Evolutionary conservation across 1,284 basidiomycete species (phyloP).

Genomic region (Pterulicium gracile): DNA sequence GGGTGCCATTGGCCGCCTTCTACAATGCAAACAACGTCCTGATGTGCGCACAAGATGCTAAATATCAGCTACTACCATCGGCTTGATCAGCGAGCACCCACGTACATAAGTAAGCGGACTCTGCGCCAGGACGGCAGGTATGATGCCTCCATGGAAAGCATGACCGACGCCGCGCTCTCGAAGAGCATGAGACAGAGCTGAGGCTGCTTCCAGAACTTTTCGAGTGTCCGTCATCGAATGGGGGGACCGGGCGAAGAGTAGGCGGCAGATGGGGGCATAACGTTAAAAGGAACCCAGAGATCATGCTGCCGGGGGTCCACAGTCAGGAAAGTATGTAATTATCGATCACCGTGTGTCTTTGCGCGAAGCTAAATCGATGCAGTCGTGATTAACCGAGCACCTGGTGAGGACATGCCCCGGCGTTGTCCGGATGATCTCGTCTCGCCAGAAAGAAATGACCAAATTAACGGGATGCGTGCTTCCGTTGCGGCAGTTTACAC

Average conservation of each 20-base stretch:
- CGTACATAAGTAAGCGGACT: conserved; percentile 35
- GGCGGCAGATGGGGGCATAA: background rate
- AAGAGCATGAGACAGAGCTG: conserved; percentile 33
- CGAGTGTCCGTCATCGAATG: conserved; percentile 34
- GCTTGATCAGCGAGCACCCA: too few relatives aligned
- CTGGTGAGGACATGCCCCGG: background rate
- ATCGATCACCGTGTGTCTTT: background rate
- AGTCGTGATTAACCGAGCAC: background rate
- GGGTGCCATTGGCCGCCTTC: conserved; percentile 41
- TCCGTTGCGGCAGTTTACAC: too few relatives aligned
- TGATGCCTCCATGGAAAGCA: conserved; percentile 41
- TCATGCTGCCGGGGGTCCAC: conserved; percentile 10
- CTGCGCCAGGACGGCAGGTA: conserved; percentile 38
- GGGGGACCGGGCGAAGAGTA: conserved; percentile 1
- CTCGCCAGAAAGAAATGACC: too few relatives aligned
- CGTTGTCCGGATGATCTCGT: background rate
- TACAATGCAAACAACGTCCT: conserved; percentile 51
- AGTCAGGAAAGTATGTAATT: conserved; percentile 11
- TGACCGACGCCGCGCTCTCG: conserved; percentile 31
- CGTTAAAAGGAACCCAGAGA: background rate
- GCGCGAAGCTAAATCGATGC: background rate
- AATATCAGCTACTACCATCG: background rate
- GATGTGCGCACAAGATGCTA: conserved; percentile 6
- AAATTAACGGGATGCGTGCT: too few relatives aligned
- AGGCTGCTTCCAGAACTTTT: conserved; percentile 40